Base-by-base conservation (phyloP, 305 asterid genomes). In the Solanum hybrid region DNA sequence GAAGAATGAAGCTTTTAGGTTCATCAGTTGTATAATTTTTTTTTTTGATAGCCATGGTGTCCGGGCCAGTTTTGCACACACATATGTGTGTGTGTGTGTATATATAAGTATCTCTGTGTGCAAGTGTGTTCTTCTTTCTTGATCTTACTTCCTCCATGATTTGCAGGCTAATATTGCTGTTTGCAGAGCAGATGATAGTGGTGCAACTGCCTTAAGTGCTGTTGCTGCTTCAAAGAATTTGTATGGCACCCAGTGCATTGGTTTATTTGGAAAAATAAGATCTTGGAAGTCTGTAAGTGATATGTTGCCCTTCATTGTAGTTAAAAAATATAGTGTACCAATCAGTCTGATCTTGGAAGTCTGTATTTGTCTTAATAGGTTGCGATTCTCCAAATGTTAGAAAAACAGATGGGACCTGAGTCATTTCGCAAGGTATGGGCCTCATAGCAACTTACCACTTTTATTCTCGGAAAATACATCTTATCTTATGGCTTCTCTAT, bases 361-460 rank as follows among this genome's bases (percentile, higher is more conserved):
- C 69, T 88, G 78, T 26, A 86, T 87, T 77, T 90, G 35, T 91
- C 77, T 73, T 84, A 87, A 78, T 90, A 97, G 99, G 97, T 97
- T 91, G 99, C 99, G 35, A 92, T 98, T 89, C 98, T 98, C 89
- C 99, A 98, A 92, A 98, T 98, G 99, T 91, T 98, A 93, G 99
- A 98, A 92, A 98, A 98, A 90, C 99, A 98, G 93, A 98, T 98
- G 99, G 99, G 99, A 89, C 99, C 99, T 4, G 99, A 98, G 95
- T 93, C 99, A 42, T 98, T 98, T 88, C 96, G 99, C 80, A 98
- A 96, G 94, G 99, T 98, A 93, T 91, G 97, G 88, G 87, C 40
- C 89, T 77, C 73, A 90, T 85, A 90, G 38, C 89, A 73, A 45
- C 75, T 66, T 38, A 71, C 34, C 77, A 85, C 78, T 4, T 32